Evolutionary conservation across 2,329 filamentous ascomycete genomes (phyloP), one percentile per base, ranked within the genome.

Genomic region (Epichloe sibirici): DNA sequence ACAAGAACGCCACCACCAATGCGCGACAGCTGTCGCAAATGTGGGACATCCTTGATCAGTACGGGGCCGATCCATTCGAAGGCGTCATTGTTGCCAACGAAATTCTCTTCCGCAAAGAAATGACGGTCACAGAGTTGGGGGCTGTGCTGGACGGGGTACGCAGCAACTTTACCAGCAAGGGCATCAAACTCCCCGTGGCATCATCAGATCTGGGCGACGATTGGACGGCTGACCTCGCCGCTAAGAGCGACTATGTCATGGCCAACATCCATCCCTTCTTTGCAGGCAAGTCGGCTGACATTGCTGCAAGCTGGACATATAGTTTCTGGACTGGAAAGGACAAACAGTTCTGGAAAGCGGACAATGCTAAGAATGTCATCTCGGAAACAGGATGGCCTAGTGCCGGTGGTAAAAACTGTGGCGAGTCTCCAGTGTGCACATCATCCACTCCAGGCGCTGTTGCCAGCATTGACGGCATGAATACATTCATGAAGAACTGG

Each of bases 241-340:
- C 70, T 4, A 75, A 81, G 49, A 86, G 88, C 43, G 90, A 97
- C 67, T 83, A 88, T 62, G 83, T 97, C 68, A 96, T 97, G 90
- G 86, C 88, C 59, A 97, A 97, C 65, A 88, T 97, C 51, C 93
- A 97, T 65, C 91, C 93, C 0, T 96, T 97, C 76, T 97, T 97
- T 64, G 86, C 84, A 0, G 91, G 91, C 46, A 81, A 88, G 12
- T 72, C 77, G 0, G 84, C 82, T 2, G 72, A 79, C 2, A 66
- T 77, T 1, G 88, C 89, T 0, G 84, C 90, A 0, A 70, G 65
- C 7, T 97, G 91, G 91, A 95, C 91, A 0, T 88, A 76, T 70
- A 69, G 69, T 15, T 97, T 96, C 70, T 97, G 90, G 86, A 70
- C 85, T 45, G 72, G 68, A 9, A 76, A 90, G 53, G 84, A 91